phyloP scores from a whole-genome alignment of 257 asterid species.

The Solanum pinnatisectum region DNA sequence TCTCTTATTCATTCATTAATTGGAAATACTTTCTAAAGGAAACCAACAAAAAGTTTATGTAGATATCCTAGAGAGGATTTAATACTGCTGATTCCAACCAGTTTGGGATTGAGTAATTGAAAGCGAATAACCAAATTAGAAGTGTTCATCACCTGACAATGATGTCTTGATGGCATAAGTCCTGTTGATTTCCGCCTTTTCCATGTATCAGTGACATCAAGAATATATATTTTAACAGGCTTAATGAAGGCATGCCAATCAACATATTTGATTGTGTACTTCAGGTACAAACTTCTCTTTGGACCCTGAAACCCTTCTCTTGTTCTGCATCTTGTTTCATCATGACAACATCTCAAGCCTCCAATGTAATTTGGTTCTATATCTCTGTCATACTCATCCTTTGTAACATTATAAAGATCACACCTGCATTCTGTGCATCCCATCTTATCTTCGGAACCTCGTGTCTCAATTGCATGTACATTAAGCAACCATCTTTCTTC shows the following conservation, averaged over 20 bases:
- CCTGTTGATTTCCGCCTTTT: slow-evolving; percentile 12
- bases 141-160: slow-evolving; percentile 20
- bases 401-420: slow-evolving; percentile 56
- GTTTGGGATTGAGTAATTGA: neutral
- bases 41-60: neutral
- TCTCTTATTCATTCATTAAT: neutral
- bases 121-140: neutral
- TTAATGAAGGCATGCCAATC: slow-evolving; percentile 48
- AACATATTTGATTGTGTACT: slow-evolving; percentile 46
- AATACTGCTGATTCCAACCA: neutral
- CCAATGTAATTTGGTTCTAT: slow-evolving; percentile 35
- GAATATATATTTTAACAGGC: slow-evolving; percentile 54
- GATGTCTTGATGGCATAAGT: slow-evolving; percentile 10
- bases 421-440: slow-evolving; percentile 86
- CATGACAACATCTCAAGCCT: slow-evolving; percentile 71
- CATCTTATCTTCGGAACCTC: slow-evolving; percentile 53
- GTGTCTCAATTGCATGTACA: slow-evolving; percentile 79
- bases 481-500: slow-evolving; percentile 71
- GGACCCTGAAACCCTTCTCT: slow-evolving; percentile 30
- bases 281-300: slow-evolving; percentile 47
- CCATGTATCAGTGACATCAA: slow-evolving; percentile 58
- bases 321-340: slow-evolving; percentile 43
- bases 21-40: neutral
- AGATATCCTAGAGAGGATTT: neutral
- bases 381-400: slow-evolving; percentile 20